Percentiles rank a stretch among this genome's conserved stretches.
These are phyloP conservation scores for Globisporangium yorkense DNA, from an alignment of 352 stramenopile genomes.

Conservation along the genomic window DNA sequence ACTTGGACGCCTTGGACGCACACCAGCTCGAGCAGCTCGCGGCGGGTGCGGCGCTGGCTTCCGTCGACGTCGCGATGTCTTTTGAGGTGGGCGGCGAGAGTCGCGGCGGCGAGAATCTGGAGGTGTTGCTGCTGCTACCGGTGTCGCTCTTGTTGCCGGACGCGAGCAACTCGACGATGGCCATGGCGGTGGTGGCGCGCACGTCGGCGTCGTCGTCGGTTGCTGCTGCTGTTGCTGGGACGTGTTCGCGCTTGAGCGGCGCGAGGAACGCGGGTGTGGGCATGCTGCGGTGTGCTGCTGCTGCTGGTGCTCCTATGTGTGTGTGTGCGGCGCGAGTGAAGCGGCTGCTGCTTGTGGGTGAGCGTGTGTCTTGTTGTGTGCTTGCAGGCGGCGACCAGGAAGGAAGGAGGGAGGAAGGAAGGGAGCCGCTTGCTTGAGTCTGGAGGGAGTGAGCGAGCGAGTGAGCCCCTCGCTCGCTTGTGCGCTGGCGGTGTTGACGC, in stretches of 20 bases:
- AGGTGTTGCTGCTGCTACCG: neutral
- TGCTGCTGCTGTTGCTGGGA: too few relatives aligned
- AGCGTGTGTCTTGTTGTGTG: neutral
- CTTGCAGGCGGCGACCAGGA: neutral
- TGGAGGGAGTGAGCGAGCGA: neutral
- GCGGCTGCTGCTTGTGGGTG: neutral
- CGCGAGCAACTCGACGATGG: constrained; percentile 13
- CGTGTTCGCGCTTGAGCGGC: neutral
- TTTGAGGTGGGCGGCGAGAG: neutral
- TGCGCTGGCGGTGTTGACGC: neutral
- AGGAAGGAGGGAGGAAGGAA: too few relatives aligned
- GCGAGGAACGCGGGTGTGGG: neutral
- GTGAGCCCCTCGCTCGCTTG: neutral
- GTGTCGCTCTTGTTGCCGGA: neutral
- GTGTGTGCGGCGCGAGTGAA: too few relatives aligned
- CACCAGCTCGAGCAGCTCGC: neutral
- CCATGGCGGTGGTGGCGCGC: constrained; percentile 10
- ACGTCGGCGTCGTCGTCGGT: constrained; percentile 10
- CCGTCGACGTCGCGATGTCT: neutral
- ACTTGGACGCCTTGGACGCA: neutral
- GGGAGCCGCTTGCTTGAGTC: neutral
- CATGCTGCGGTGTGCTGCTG: neutral
- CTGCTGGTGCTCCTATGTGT: too few relatives aligned
- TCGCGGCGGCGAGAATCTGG: neutral
- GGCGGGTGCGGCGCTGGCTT: neutral